Evolutionary conservation across 208 protist species (phyloP).

Genomic region (Novymonas esmeraldas): DNA sequence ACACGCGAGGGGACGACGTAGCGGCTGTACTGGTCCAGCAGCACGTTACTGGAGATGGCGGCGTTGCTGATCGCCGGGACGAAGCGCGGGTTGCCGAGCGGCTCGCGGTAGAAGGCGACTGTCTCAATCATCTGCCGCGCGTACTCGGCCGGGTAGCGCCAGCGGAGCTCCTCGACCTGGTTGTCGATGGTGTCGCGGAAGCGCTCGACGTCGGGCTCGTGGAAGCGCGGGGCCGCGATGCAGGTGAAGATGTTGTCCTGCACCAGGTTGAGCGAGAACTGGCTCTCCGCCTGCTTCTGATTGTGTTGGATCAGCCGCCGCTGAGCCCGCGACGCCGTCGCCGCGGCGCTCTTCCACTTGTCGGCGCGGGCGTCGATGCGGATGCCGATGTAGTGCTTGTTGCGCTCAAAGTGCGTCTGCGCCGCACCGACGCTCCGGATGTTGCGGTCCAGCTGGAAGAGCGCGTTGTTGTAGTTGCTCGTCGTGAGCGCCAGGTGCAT

Average conservation of each 20-base stretch:
- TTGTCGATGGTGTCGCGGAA: constrained; percentile 89
- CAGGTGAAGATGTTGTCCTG: constrained; percentile 86
- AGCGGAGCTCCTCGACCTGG: constrained; percentile 81
- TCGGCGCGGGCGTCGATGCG: constrained; percentile 75
- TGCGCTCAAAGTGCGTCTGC: constrained; percentile 74
- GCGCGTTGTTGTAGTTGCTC: constrained; percentile 84
- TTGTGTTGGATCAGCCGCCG: constrained; percentile 5
- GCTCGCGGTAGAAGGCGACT: constrained; percentile 88
- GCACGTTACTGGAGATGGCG: constrained; percentile 59
- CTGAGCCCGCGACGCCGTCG: constrained; percentile 18
- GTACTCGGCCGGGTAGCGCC: constrained; percentile 79
- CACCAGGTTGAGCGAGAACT: constrained; percentile 64
- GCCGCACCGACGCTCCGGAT: constrained; percentile 77
- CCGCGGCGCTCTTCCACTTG: constrained; percentile 54
- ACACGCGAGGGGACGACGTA: constrained; percentile 77
- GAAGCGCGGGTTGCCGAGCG: constrained; percentile 85
- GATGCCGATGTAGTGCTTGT: constrained; percentile 86
- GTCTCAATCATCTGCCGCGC: constrained; percentile 81
- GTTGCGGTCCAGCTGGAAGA: constrained; percentile 87
- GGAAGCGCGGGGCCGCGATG: constrained; percentile 78
- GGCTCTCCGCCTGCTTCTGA: constrained; percentile 24
- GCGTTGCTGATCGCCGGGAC: constrained; percentile 77
- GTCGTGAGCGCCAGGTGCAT: constrained; percentile 82
- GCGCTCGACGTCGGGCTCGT: constrained; percentile 80
- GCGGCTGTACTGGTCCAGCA: constrained; percentile 80